Evolutionary conservation across 768 basidiomycete genomes (phyloP), one percentile per base, ranked within the genome.

Genomic region (Ephemerocybe angulata): DNA sequence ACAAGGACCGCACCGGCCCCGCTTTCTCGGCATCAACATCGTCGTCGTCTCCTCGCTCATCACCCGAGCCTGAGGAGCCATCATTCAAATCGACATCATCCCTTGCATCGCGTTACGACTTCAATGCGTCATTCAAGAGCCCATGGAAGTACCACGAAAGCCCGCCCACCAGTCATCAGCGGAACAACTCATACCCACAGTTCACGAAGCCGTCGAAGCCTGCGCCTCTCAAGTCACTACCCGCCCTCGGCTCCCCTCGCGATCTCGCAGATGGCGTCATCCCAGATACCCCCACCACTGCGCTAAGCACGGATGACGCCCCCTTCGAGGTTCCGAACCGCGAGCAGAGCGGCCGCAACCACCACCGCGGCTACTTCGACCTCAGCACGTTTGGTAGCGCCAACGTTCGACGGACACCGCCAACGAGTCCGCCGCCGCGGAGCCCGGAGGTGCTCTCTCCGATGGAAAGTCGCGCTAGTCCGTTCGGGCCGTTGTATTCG

Each of bases 301-400:
- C 67, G 21, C 67, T n/a, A n/a, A n/a, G 71, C 30, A 47, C 52
- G 43, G 69, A 74, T 40, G 70, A 70, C 19, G 49, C 58, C 5
- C 62, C 71, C 17, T 69, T 72, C 48, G 58, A 63, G 22, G 50
- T 68, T 22, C 57, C 62, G 17, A 5, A 60, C 61, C 33, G 41
- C 21, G 22, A 48, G 56, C 25, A 57, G 50, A n/a, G 50, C 48
- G 22, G 48, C 49, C 62, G 84, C 51, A 77, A 84, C 58, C 87
- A 87, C 64, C 76, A 76, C 55, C 76, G 85, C 8, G 81, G 85
- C 4, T 83, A 82, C 62, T 76, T 81, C 53, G 82, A 85, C 56
- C 55, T 71, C 25, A 59, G 57, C 44, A 60, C 68, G n/a, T 63
- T 69, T 35, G 66, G 54, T 42, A 60, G 58, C 25, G 53, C 68